phyloP scores from a whole-genome alignment of 495 filamentous ascomycete genomes.

The Neurospora sp. region DNA sequence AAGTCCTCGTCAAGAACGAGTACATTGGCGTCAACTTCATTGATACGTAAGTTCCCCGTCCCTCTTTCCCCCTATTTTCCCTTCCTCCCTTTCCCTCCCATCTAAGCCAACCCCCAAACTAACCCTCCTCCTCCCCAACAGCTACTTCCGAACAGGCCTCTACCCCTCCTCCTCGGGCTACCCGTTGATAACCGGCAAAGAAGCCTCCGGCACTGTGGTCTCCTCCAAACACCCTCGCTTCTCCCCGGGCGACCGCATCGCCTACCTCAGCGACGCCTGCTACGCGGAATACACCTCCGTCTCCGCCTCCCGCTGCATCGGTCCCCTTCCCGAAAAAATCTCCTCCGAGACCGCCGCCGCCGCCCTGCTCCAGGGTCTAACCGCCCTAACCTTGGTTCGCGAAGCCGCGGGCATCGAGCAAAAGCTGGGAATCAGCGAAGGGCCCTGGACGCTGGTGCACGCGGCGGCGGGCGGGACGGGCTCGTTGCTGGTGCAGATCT shows the following conservation, averaged over 20 bases:
- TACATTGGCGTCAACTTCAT: slow-evolving; percentile 87
- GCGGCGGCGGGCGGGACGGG: slow-evolving; percentile 89
- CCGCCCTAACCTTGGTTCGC: slow-evolving; percentile 70
- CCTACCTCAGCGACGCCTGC: slow-evolving; percentile 46
- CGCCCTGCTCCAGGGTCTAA: slow-evolving; percentile 71
- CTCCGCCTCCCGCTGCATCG: slow-evolving; percentile 41
- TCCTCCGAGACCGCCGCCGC: slow-evolving; percentile 55
- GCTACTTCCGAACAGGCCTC: slow-evolving; percentile 85
- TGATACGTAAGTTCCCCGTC: slow-evolving; percentile 42
- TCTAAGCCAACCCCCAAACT: slow-evolving; percentile 9
- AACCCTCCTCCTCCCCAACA: slow-evolving; percentile 18
- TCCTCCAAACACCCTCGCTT: slow-evolving; percentile 34
- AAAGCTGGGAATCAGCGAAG: slow-evolving; percentile 20
- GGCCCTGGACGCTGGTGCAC: slow-evolving; percentile 80
- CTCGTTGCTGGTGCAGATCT: slow-evolving; percentile 63
- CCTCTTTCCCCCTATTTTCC: slow-evolving; percentile 1
- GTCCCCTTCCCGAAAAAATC: slow-evolving; percentile 54
- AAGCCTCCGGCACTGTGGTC: slow-evolving; percentile 50
- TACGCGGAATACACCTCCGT: slow-evolving; percentile 72
- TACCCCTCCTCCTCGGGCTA: slow-evolving; percentile 50
- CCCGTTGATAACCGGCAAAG: slow-evolving; percentile 75
- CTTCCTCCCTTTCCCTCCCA: slow-evolving; percentile 1
- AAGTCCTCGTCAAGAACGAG: slow-evolving; percentile 79
- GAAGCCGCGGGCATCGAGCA: slow-evolving; percentile 64
- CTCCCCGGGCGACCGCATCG: slow-evolving; percentile 56